Evolutionary conservation across 1,284 basidiomycete genomes (phyloP).

Genomic region (Trametes polyzona): DNA sequence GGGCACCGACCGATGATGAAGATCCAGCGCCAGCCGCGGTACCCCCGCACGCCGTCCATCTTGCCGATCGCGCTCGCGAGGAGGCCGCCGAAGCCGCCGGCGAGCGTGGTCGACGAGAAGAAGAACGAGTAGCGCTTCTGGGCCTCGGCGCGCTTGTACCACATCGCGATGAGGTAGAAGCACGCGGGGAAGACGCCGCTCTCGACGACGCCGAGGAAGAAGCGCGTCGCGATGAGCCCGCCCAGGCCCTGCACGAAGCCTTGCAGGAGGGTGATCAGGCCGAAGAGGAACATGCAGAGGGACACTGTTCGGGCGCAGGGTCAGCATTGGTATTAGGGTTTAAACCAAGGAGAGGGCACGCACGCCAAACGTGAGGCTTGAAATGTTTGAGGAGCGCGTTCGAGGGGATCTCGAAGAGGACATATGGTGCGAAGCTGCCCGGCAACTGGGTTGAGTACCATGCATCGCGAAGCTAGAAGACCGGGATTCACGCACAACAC

Average conservation of each 20-base stretch:
- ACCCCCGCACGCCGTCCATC: constrained; percentile 40
- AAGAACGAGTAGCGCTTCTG: constrained; percentile 43
- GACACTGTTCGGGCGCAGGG: constrained; percentile 26
- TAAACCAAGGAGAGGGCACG: constrained; percentile 10
- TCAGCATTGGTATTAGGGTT: too few relatives aligned
- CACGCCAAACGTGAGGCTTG: constrained; percentile 38
- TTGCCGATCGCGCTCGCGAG: constrained; percentile 41
- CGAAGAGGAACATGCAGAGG: constrained; percentile 41
- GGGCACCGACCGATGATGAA: constrained; percentile 44
- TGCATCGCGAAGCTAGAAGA: background rate
- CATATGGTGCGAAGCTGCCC: constrained; percentile 37
- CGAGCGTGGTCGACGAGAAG: constrained; percentile 39
- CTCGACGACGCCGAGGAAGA: constrained; percentile 42
- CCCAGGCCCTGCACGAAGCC: constrained; percentile 39
- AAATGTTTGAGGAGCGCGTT: constrained; percentile 38
- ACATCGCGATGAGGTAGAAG: constrained; percentile 42
- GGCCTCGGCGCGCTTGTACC: constrained; percentile 42
- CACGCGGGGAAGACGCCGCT: constrained; percentile 39
- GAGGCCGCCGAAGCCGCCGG: constrained; percentile 40
- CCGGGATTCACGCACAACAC: constrained; percentile 38
- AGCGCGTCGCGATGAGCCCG: constrained; percentile 42
- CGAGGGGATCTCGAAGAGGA: constrained; percentile 40
- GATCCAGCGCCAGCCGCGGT: constrained; percentile 43
- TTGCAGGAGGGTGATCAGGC: constrained; percentile 39
- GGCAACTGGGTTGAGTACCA: too few relatives aligned